Evolutionary conservation across 371 early-diverging fungal genomes (phyloP).

Genomic region (Syncephalis plumigaleata): DNA sequence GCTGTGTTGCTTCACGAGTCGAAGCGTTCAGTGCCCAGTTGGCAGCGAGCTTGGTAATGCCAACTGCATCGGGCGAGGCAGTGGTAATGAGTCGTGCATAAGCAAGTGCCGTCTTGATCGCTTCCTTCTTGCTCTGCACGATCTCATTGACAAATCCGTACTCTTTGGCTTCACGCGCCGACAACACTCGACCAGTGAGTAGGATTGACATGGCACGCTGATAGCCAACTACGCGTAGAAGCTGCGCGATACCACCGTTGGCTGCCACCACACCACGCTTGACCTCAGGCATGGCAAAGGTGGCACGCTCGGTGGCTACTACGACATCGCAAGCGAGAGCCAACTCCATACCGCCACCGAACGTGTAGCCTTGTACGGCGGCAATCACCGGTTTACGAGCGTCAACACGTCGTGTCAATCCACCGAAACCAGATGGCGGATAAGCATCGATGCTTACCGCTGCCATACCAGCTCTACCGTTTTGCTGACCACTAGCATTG

Average conservation of each 20-base stretch:
- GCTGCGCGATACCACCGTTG: conserved; percentile 22
- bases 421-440: conserved; percentile 23
- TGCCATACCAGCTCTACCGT: too few species aligned
- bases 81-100: too few species aligned
- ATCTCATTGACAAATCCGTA: conserved; percentile 24
- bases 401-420: conserved; percentile 18
- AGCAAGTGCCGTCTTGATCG: too few species aligned
- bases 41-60: too few species aligned
- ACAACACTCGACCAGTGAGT: conserved; percentile 22
- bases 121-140: conserved; percentile 10
- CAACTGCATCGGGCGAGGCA: too few species aligned
- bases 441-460: conserved; percentile 2
- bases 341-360: conserved; percentile 28
- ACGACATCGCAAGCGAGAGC: conserved; percentile 22
- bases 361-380: conserved; percentile 26
- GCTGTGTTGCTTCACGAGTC: too few species aligned
- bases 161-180: conserved; percentile 20
- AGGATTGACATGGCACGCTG: conserved; percentile 23
- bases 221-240: conserved; percentile 19
- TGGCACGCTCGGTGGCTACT: conserved; percentile 20
- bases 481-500: too few species aligned
- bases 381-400: conserved; percentile 27
- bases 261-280: conserved; percentile 23
- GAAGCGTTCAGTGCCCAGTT: too few species aligned
- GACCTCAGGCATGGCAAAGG: conserved; percentile 27